Evolutionary conservation across 1,139 yeast species (phyloP), one percentile per base, ranked within the genome.

Genomic region (Hemisphaericaspora xylanilytica): DNA sequence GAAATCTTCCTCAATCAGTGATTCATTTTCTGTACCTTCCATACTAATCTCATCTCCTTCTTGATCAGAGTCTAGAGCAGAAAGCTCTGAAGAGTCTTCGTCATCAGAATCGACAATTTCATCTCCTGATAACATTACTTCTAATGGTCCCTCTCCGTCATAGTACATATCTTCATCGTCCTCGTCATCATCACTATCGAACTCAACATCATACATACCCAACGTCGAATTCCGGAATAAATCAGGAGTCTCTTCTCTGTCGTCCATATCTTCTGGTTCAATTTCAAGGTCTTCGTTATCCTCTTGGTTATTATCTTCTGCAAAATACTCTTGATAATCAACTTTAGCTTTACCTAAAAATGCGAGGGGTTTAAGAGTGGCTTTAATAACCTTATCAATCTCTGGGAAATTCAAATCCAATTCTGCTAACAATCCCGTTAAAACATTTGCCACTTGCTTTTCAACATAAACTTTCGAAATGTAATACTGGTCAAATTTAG

Each of bases 131-230:
- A 64, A 54, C 33, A 67, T 48, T 2, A 56, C 71, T 32, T 67
- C 74, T 33, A 65, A 47, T 4, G 62, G 63, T n/a, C 58, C 67
- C 20, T 46, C 51, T 6, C 41, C 47, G 20, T 45, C 47, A 32
- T 44, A 44, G 27, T 31, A 40, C 30, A 32, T 32, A 18, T 50
- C 61, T 4, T 56, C 64, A 36, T 65, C 70, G 24, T 56, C 66
- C 21, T 58, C 59, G 22, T 56, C 63, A 5, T 55, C 71, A 34
- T 84, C 90, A 38, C 83, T 81, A 45, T 82, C 88, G 29, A 80
- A 74, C 38, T 85, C 95, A 37, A 86, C 81, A 51, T 90, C 97
- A 56, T 85, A 90, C 96, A 90, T 89, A 2, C 97, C 97, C 37
- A 90, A 70, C 0, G 97, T 87, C 0, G 97, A 89, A 56, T 90